These are phyloP conservation scores for Cyclanthera cordifolia DNA, from an alignment of 306 rosid species.

Conservation along the genomic window DNA sequence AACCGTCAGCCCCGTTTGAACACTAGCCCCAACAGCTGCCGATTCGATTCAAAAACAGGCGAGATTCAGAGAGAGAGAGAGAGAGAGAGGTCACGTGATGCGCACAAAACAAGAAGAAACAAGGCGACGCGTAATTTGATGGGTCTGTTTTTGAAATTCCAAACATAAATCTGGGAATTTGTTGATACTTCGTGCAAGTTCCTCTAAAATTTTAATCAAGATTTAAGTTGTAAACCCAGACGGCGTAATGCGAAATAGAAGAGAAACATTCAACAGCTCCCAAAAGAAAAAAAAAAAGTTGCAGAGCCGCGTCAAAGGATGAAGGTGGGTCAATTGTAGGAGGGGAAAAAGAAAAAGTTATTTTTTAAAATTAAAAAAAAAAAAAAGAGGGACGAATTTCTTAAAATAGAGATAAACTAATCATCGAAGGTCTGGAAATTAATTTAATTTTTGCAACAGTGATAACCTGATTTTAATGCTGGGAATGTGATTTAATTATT, in stretches of 20 bases:
- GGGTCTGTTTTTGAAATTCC: conserved; percentile 7
- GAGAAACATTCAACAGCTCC: too few species aligned
- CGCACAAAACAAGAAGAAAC: neutral
- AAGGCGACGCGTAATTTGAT: conserved; percentile 4
- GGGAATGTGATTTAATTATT: neutral
- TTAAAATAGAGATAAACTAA: neutral
- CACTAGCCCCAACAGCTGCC: neutral
- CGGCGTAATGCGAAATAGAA: neutral
- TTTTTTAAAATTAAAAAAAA: too few species aligned
- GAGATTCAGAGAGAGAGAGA: too few species aligned
- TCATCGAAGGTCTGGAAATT: neutral
- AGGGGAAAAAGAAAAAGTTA: too few species aligned
- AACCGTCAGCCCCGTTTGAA: too few species aligned
- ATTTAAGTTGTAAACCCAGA: conserved; percentile 5
- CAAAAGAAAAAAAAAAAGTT: too few species aligned
- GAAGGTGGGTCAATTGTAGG: too few species aligned
- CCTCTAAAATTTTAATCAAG: neutral
- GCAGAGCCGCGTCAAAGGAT: too few species aligned
- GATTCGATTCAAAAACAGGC: neutral
- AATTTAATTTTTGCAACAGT: neutral
- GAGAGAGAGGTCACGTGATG: conserved; percentile 6
- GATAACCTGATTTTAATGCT: neutral
- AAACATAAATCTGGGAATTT: neutral
- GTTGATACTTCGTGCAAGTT: neutral
- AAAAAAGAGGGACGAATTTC: too few species aligned